phyloP scores from a whole-genome alignment of 768 basidiomycete genomes.

The Albatrellus ellisii region DNA sequence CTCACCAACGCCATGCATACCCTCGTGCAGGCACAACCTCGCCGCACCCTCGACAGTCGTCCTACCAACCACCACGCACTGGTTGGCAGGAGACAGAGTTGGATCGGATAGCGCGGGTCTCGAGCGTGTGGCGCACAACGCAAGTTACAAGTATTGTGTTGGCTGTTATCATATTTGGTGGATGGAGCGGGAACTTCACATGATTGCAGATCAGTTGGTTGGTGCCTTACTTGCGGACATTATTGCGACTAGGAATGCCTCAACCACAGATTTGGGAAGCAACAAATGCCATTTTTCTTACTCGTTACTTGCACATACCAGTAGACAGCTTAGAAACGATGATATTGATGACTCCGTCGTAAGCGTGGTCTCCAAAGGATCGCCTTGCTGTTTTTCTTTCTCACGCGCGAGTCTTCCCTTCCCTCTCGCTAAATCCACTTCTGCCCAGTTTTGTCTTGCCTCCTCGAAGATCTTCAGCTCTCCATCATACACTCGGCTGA shows the following conservation, averaged over 20 bases:
- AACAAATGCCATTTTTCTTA: no score
- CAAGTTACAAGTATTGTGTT: slow-evolving; percentile 11
- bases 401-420: slow-evolving; percentile 65
- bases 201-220: no score
- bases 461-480: slow-evolving; percentile 30
- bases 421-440: slow-evolving; percentile 57
- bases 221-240: no score
- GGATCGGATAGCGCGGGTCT: slow-evolving; percentile 9
- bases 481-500: slow-evolving; percentile 40
- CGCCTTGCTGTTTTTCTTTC: slow-evolving; percentile 25
- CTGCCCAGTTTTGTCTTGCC: slow-evolving; percentile 44
- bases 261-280: no score
- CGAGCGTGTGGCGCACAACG: slow-evolving; percentile 9
- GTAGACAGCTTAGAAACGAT: no score
- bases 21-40: slow-evolving; percentile 2
- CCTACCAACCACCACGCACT: slow-evolving; percentile 7
- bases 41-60: background rate
- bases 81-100: slow-evolving; percentile 8
- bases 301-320: no score
- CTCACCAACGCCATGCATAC: background rate
- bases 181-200: no score
- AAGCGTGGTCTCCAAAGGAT: slow-evolving; percentile 8
- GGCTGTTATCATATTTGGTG: slow-evolving; percentile 8
- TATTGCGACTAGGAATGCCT: no score
- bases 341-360: no score